A percentile compares a stretch with the other conserved stretches of the same genome.
Conservation (phyloP, 1,139 yeast genomes). For the Nematodospora anomalae region DNA sequence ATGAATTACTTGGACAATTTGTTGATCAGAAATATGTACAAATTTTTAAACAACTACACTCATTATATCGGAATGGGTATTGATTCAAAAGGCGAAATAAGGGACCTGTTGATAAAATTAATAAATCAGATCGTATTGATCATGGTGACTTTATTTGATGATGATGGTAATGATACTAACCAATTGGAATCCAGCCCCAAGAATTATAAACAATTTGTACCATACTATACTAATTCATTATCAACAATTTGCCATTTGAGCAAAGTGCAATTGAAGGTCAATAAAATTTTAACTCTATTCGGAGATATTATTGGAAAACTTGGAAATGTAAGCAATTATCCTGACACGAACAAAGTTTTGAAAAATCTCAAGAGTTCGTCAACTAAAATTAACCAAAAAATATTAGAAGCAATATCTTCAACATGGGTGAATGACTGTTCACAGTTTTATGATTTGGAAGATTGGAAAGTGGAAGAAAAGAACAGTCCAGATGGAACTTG, state of each 20-base stretch:
- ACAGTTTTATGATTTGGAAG: conserved; percentile 46
- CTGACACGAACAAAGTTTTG: conserved; percentile 40
- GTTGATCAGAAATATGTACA: conserved; percentile 30
- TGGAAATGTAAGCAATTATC: conserved; percentile 34
- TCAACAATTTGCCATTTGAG: conserved; percentile 40
- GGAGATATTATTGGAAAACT: conserved; percentile 36
- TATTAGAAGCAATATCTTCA: conserved; percentile 46
- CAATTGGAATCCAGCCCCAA: conserved; percentile 40
- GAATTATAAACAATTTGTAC: conserved; percentile 40
- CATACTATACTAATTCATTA: conserved; percentile 43
- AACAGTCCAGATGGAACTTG: conserved; percentile 19
- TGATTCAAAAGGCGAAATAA: conserved; percentile 33
- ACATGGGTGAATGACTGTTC: conserved; percentile 52
- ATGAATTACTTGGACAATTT: conserved; percentile 35
- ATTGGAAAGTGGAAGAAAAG: conserved; percentile 35
- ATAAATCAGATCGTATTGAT: conserved; percentile 28
- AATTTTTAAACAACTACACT: conserved; percentile 40
- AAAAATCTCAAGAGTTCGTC: conserved; percentile 37
- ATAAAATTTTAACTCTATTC: conserved; percentile 31
- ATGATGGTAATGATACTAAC: conserved; percentile 28
- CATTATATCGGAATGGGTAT: conserved; percentile 32
- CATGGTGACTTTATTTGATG: conserved; percentile 34
- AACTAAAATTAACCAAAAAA: conserved; percentile 35
- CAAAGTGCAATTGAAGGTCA: conserved; percentile 31
- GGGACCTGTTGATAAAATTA: conserved; percentile 27